Evolutionary conservation across 805 yeast species (phyloP), one percentile per base, ranked within the genome.

Genomic region (Candida oleophila): DNA sequence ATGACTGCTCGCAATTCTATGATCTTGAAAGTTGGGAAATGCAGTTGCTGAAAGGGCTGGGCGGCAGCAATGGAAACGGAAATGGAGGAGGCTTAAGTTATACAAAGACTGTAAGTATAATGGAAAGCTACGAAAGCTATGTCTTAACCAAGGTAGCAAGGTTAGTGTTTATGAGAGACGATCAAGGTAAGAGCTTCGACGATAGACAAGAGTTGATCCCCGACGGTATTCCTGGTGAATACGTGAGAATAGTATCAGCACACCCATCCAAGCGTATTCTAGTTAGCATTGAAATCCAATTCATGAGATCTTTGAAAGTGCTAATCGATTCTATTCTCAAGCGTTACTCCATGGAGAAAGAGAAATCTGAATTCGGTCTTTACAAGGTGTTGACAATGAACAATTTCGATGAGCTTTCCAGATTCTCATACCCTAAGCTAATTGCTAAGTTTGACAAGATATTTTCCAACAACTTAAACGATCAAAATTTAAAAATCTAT

Each of bases 381-480:
- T 72, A 57, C 58, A 72, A 72, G 49, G 61, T 72, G 1, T 56
- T 72, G 43, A 68, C 76, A 3, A 72, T 72, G 75, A 72, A 72
- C 54, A 72, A 72, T 51, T 66, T 70, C 46, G 73, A 71, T 35
- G 62, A 59, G 35, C 55, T 72, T 15, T 65, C 69, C 1, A 56
- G 65, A 37, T 46, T 48, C 3, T 54, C 65, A 1, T 68, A 62
- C 48, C 75, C 75, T 1, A 48, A 48, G 21, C 53, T 72, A 37
- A 60, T 70, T 20, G 43, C 50, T 4, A 60, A 56, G 34, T 72
- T 68, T 46, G 77, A 72, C 50, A 48, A 47, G 41, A 49, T 66
- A 14, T 72, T 65, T 47, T 65, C 62, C 18, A 70, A 70, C 47
- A 60, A 65, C 19, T 61, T 72, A 48, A 63, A 54, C 49, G 54